Evolutionary conservation across 2,329 filamentous ascomycete species (phyloP), one percentile per base, ranked within the genome.

Genomic region (Talaromyces sp.): DNA sequence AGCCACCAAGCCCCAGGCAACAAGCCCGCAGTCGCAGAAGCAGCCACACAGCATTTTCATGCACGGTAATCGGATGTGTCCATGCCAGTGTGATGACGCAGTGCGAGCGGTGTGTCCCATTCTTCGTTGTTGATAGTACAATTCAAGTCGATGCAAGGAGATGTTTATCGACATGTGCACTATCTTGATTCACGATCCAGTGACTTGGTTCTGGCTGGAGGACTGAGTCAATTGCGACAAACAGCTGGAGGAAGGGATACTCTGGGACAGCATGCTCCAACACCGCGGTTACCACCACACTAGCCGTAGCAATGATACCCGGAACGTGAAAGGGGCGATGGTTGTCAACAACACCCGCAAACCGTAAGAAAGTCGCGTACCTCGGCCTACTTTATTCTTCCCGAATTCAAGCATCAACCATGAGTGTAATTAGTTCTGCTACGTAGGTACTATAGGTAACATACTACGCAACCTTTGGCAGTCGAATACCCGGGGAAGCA

Each of bases 61-160:
- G 52, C 52, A 56, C 52, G 52, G 33, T 56, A 37, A 37, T 56
- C 52, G 52, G 52, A 39, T 22, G 31, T 39, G 19, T 56, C 37
- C 33, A 56, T 56, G 33, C 31, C 33, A 56, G 50, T 16, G 31
- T 37, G 50, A 54, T 56, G 52, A 56, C 52, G 52, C 52, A 56
- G 8, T 33, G 3, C 11, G 33, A 24, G 52, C 52, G 52, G 33
- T 56, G 52, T 56, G 39, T 56, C 7, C 7, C 52, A 39, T 56
- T 56, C 52, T 22, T 35, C 14, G 19, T 45, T 9, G 22, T 10
- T 16, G 3, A 52, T n/a, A 31, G 27, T 31, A 4, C 27, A 52
- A 52, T 33, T 9, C 13, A 31, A 33, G 24, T 9, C 10, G 31
- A 56, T 11, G 52, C 19, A 56, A 56, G 52, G 52, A 56, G 52